These are phyloP conservation scores for Monosporascus sp. DNA, from an alignment of 2,329 filamentous ascomycete species.

Conservation along the genomic window DNA sequence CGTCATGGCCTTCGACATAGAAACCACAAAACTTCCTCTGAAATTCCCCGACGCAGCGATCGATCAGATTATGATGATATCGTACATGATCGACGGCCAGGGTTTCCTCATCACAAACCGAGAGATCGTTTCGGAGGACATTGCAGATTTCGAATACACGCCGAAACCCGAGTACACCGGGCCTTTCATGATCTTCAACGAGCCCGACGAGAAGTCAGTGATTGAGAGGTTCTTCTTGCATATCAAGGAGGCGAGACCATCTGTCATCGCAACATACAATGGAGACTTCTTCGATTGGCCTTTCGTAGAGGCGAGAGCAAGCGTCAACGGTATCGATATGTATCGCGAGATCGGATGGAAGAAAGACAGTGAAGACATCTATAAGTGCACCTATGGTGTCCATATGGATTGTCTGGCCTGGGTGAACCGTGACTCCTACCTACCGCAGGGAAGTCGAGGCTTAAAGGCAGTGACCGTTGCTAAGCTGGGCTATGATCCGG, in stretches of 20 bases:
- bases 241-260: conserved; percentile 89
- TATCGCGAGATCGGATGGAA: conserved; percentile 97
- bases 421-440: conserved; percentile 97
- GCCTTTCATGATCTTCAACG: conserved; percentile 97
- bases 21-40: conserved; percentile 89
- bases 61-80: conserved; percentile 99
- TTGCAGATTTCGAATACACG: conserved; percentile 96
- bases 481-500: conserved; percentile 96
- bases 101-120: conserved; percentile 97
- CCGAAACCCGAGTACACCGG: conserved; percentile 94
- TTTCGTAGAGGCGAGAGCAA: conserved; percentile 89
- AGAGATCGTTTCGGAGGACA: conserved; percentile 96
- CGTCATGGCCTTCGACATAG: conserved; percentile 99
- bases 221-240: conserved; percentile 92
- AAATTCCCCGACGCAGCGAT: conserved; percentile 95
- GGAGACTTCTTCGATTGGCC: conserved; percentile 99
- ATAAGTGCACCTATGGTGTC: conserved; percentile 90
- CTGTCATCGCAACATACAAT: conserved; percentile 99
- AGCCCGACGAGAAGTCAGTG: conserved; percentile 82
- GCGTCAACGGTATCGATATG: conserved; percentile 96
- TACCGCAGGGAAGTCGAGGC: conserved; percentile 94
- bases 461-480: conserved; percentile 96
- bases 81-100: conserved; percentile 99
- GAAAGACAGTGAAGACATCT: conserved; percentile 93
- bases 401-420: conserved; percentile 99